phyloP scores from a whole-genome alignment of 192 early-diverging fungal species.

The Spinellus fusiger region DNA sequence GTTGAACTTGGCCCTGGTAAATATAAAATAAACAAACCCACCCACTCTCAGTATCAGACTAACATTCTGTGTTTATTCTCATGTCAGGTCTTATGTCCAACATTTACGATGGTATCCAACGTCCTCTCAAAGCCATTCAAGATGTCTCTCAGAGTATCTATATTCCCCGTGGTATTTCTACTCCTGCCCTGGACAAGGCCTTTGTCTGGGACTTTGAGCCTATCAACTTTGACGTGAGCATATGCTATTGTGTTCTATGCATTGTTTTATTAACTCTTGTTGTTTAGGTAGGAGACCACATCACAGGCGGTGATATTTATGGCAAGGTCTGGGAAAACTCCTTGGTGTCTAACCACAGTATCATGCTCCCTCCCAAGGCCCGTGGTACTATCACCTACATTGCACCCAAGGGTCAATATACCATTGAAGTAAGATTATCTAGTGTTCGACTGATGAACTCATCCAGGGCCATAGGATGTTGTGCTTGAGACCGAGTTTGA shows the following conservation, averaged over 20 bases:
- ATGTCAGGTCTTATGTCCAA: constrained; percentile 71
- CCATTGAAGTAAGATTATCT: constrained; percentile 50
- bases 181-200: constrained; percentile 91
- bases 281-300: constrained; percentile 84
- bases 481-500: constrained; percentile 97
- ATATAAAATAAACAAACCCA: neutral
- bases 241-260: neutral
- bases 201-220: constrained; percentile 95
- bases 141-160: constrained; percentile 94
- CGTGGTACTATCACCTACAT: constrained; percentile 96
- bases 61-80: neutral
- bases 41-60: neutral
- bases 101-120: constrained; percentile 99
- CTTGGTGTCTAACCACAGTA: constrained; percentile 83
- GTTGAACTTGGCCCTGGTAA: constrained; percentile 96
- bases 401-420: constrained; percentile 89
- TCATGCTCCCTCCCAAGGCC: constrained; percentile 91
- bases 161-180: constrained; percentile 97
- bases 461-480: constrained; percentile 56
- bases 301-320: constrained; percentile 97
- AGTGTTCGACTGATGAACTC: neutral
- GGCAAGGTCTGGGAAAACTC: constrained; percentile 94
- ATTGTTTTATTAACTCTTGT: neutral
- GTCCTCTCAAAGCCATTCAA: constrained; percentile 94
- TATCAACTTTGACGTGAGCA: constrained; percentile 71